phyloP scores from a whole-genome alignment of 495 filamentous ascomycete genomes.

The Hypoxylon perforatum region DNA sequence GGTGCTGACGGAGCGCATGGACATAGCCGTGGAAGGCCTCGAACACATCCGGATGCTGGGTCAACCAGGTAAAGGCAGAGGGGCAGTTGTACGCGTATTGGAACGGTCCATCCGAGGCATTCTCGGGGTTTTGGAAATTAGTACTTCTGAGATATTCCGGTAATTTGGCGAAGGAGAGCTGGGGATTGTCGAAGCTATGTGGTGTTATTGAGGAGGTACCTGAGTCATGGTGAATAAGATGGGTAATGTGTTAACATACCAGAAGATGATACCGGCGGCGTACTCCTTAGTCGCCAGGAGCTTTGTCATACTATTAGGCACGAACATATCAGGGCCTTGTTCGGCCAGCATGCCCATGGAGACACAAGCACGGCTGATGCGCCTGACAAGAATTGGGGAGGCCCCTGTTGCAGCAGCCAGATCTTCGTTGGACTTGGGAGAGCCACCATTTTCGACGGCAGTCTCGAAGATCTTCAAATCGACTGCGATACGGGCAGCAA shows the following conservation, averaged over 20 bases:
- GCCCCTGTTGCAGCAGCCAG: constrained; percentile 25
- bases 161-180: constrained; percentile 25
- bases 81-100: constrained; percentile 10
- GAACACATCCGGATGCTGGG: constrained; percentile 12
- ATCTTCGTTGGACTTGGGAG: constrained; percentile 18
- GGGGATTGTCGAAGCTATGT: constrained; percentile 4
- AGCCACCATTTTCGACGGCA: constrained; percentile 16
- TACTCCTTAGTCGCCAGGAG: constrained; percentile 14
- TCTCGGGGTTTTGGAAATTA: constrained; percentile 41
- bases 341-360: constrained; percentile 30
- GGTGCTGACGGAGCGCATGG: constrained; percentile 8
- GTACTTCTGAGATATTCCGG: constrained; percentile 40
- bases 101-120: constrained; percentile 20
- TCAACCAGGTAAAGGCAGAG: constrained; percentile 8
- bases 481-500: constrained; percentile 26
- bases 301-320: constrained; percentile 26
- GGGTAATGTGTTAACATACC: neutral
- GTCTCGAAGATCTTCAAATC: constrained; percentile 32
- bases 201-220: no score
- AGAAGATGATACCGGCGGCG: constrained; percentile 21
- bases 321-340: constrained; percentile 20
- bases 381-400: constrained; percentile 22
- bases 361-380: constrained; percentile 19
- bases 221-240: neutral
- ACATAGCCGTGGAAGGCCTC: constrained; percentile 19